phyloP scores from a whole-genome alignment of 306 rosid species.

The barrel medic (Medicago truncatula) region DNA sequence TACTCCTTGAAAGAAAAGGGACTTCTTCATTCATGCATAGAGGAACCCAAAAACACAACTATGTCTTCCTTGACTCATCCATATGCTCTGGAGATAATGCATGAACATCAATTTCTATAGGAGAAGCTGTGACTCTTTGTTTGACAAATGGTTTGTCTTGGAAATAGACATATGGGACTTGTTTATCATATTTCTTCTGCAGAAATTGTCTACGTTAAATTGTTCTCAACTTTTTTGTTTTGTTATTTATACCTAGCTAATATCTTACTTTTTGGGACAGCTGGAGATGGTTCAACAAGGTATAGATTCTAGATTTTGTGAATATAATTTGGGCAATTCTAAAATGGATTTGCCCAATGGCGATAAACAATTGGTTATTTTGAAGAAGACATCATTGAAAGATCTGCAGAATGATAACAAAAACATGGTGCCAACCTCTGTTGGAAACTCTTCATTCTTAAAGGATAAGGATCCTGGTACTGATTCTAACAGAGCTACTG shows the following conservation, averaged over 20 bases:
- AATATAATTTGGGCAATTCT: slow-evolving; percentile 59
- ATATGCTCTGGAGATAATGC: slow-evolving; percentile 17
- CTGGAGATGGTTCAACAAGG: slow-evolving; percentile 70
- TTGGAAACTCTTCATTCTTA: slow-evolving; percentile 54
- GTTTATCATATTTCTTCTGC: background rate
- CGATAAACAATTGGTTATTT: slow-evolving; percentile 55
- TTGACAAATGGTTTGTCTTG: slow-evolving; percentile 27
- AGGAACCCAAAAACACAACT: background rate
- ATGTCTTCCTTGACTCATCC: slow-evolving; percentile 4
- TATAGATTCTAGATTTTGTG: slow-evolving; percentile 61
- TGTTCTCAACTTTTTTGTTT: no score
- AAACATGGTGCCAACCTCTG: slow-evolving; percentile 55
- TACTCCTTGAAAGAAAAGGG: background rate
- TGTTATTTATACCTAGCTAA: background rate
- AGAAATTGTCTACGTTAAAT: no score
- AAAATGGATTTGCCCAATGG: slow-evolving; percentile 58
- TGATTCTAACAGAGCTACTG: slow-evolving; percentile 64
- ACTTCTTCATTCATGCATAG: no score
- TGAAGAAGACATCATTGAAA: slow-evolving; percentile 71
- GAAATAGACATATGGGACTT: no score
- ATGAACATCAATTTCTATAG: slow-evolving; percentile 26
- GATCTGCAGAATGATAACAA: slow-evolving; percentile 72
- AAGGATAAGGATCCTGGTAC: slow-evolving; percentile 61
- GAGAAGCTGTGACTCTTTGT: slow-evolving; percentile 16
- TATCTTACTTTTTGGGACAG: slow-evolving; percentile 36